These are phyloP conservation scores for Curvularia spicifera DNA, from an alignment of 2,329 filamentous ascomycete genomes.

Conservation along the genomic window DNA sequence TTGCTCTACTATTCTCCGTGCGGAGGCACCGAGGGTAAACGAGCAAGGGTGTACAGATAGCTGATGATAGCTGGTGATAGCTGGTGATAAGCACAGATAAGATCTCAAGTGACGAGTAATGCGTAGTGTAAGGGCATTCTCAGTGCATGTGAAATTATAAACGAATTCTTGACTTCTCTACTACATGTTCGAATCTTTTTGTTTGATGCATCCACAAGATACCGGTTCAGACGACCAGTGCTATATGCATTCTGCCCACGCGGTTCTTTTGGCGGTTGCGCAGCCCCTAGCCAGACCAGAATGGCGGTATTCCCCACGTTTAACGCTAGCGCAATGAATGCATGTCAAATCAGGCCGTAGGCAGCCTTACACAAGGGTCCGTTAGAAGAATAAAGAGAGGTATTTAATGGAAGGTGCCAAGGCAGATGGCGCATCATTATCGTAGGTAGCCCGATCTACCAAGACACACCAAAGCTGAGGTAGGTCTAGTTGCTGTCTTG, in stretches of 20 bases:
- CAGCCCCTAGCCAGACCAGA: not conserved
- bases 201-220: not conserved
- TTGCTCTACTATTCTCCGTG: not conserved
- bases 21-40: constrained; percentile 6
- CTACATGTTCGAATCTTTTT: not conserved
- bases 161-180: not conserved
- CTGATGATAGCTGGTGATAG: constrained; percentile 11
- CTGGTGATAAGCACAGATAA: constrained; percentile 19
- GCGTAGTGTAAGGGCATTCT: not conserved
- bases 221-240: not conserved
- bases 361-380: not conserved
- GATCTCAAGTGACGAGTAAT: constrained; percentile 14
- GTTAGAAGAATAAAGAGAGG: not conserved
- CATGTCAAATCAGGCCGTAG: not conserved
- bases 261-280: not conserved
- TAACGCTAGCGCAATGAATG: not conserved
- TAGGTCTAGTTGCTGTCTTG: not conserved
- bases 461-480: not conserved
- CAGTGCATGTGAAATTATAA: not conserved
- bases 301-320: not conserved
- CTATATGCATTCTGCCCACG: not conserved
- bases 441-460: constrained; percentile 12
- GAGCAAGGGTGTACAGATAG: constrained; percentile 6
- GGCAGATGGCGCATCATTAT: constrained; percentile 24
- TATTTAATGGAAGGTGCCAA: constrained; percentile 15